A percentile compares a stretch with the other conserved stretches of the same genome.
phyloP scores from a whole-genome alignment of 2,329 filamentous ascomycete genomes.

The Hortaea sp. region DNA sequence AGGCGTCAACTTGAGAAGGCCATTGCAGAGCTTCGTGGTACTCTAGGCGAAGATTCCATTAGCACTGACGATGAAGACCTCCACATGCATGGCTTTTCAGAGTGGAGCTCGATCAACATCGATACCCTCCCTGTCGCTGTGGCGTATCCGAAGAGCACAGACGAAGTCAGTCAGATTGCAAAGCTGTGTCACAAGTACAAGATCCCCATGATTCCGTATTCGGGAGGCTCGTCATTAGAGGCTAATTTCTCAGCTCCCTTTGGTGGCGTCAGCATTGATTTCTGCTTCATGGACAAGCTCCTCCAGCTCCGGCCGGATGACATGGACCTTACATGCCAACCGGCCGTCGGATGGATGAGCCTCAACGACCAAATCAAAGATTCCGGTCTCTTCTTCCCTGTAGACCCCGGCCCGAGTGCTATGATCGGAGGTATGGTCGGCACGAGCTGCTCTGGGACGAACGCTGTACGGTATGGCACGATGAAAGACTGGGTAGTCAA shows the following conservation, averaged over 20 bases:
- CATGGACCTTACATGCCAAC: slow-evolving; percentile 89
- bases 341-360: slow-evolving; percentile 84
- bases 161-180: slow-evolving; percentile 54
- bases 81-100: slow-evolving; percentile 55
- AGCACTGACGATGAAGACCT: slow-evolving; percentile 56
- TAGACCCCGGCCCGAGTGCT: slow-evolving; percentile 69
- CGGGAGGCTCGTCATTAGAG: slow-evolving; percentile 76
- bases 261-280: slow-evolving; percentile 83
- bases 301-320: slow-evolving; percentile 72
- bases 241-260: slow-evolving; percentile 82
- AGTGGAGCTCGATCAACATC: slow-evolving; percentile 61
- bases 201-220: slow-evolving; percentile 76
- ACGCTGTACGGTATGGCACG: slow-evolving; percentile 61
- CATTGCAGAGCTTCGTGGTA: slow-evolving; percentile 42
- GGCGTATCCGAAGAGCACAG: slow-evolving; percentile 53
- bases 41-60: slow-evolving; percentile 50
- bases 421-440: slow-evolving; percentile 78
- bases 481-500: slow-evolving; percentile 88
- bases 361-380: slow-evolving; percentile 66
- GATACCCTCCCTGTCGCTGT: slow-evolving; percentile 54
- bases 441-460: slow-evolving; percentile 64
- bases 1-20: slow-evolving; percentile 45
- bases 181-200: slow-evolving; percentile 67
- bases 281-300: slow-evolving; percentile 76
- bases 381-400: slow-evolving; percentile 77